Conservation (phyloP, 768 basidiomycete genomes). For the Fomitopsis serialis region DNA sequence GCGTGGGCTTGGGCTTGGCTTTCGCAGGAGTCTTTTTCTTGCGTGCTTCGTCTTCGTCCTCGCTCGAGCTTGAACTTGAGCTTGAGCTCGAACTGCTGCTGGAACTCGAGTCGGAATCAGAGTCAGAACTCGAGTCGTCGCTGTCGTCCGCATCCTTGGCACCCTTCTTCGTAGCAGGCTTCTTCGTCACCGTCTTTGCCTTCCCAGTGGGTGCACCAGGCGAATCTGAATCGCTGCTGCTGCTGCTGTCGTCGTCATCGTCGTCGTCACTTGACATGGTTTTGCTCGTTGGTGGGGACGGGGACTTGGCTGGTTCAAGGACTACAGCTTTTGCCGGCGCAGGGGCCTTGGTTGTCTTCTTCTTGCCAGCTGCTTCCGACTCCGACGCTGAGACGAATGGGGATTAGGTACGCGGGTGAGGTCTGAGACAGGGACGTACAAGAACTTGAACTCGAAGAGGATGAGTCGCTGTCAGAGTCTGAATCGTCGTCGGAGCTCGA, state of each 20-base stretch:
- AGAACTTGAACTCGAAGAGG: constrained; percentile 11
- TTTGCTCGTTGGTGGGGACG: constrained; percentile 8
- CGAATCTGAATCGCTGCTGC: constrained; percentile 8
- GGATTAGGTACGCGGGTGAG: neutral
- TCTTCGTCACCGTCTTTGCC: constrained; percentile 1
- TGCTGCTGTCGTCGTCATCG: constrained; percentile 2
- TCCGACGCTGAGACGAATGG: neutral
- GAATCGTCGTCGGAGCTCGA: constrained; percentile 11
- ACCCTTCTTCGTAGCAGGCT: constrained; percentile 2
- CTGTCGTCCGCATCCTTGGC: constrained; percentile 4
- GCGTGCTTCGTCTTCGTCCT: neutral
- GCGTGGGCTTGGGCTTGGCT: neutral
- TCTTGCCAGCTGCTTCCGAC: neutral
- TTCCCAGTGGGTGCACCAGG: neutral
- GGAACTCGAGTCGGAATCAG: constrained; percentile 1
- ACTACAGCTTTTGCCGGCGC: neutral
- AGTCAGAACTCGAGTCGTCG: constrained; percentile 4
- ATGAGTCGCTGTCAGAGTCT: constrained; percentile 24
- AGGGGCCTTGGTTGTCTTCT: neutral
- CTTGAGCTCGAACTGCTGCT: constrained; percentile 3
- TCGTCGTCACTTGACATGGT: constrained; percentile 8
- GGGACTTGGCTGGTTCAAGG: constrained; percentile 1
- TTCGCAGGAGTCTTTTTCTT: neutral
- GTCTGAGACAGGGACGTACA: neutral
- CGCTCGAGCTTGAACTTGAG: neutral